Base-by-base conservation (phyloP, 1,139 yeast species). In the Geotrichum candidum region DNA sequence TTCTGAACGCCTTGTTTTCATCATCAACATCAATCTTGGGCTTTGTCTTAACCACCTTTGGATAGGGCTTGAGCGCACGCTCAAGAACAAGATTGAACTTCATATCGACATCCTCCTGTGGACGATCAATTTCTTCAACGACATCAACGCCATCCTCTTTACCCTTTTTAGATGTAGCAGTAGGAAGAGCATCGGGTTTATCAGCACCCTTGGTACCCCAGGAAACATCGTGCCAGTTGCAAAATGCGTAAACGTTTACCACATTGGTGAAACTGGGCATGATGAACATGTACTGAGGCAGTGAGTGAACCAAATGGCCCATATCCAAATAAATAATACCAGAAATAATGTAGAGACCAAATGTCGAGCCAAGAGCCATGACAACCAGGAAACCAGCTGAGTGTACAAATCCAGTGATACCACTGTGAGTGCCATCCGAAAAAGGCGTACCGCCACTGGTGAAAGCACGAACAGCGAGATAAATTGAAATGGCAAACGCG, bases 131-230 rank as follows among this genome's bases (percentile, higher is more conserved):
- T 61, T 79, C 82, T 69, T 88, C 91, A 67, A 88, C 86, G 64
- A 88, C 86, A 69, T 84, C 88, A 65, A 84, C 87, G 65, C 86
- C 83, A 67, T 86, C 84, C 66, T 85, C 84, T 68, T 83, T 86
- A 35, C 86, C 87, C 52, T 77, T 82, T 70, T 73, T 79, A 68
- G 77, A 77, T 68, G 68, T 72, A 50, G 76, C 82, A 53, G 83
- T 82, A 45, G 90, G 90, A 58, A 84, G 73, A 31, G 84, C 84
- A 65, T 81, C 83, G 0, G 86, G 84, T 64, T 79, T 81, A 62
- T 83, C 84, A 11, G 86, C 89, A 64, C 98, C 99, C 73, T 94
- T 94, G 0, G 99, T 94, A 71, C 99, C 99, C 99, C 99, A 94
- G 0, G 96, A 88, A 55, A 92, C 92, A 78, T 92, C 98, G 75